Evolutionary conservation across 2,329 filamentous ascomycete species (phyloP), one percentile per base, ranked within the genome.

Genomic region (Fusarium sterilihyphosum): DNA sequence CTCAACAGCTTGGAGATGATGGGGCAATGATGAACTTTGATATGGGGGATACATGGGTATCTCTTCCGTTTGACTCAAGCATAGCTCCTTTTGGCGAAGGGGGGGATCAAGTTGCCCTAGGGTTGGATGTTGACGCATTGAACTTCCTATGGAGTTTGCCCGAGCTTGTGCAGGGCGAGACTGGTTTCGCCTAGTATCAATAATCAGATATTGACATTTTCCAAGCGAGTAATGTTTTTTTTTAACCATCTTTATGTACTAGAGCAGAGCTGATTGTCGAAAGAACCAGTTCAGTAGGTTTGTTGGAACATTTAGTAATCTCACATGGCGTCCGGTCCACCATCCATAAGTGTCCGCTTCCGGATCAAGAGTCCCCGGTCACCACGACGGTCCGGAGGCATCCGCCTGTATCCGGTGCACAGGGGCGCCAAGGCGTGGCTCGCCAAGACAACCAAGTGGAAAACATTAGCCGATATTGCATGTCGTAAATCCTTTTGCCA

Each of bases 71-170:
- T 46, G 63, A 72, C 37, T 67, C 67, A 6, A 71, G 53, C 26
- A 67, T 72, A 17, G 70, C 70, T 5, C 67, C 70, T 3, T 72
- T 72, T n/a, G 41, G 62, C 8, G 61, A 59, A 41, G 53, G 67
- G n/a, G 31, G 58, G 31, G 70, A 72, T 12, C 62, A 71, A 33
- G 20, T 72, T 9, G 70, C 63, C 1, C 11, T 72, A 2, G 70
- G 70, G 2, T 8, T 72, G 38, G 70, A 71, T 24, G n/a, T 72
- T 35, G 70, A 72, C 38, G 54, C 70, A 9, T 56, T 72, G 18
- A 67, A 72, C 52, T 72, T 72, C 26, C 33, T 72, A 18, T 72
- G 70, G 70, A 72, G 67, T 26, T 47, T 72, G 7, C 67, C 70
- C 4, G 70, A 65, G 7, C n/a, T 72, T n/a, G 67, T 43, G 6